Percentiles rank a stretch among this genome's conserved stretches.
These are phyloP conservation scores for Nakataea oryzae DNA, from an alignment of 2,329 filamentous ascomycete genomes.

Conservation along the genomic window DNA sequence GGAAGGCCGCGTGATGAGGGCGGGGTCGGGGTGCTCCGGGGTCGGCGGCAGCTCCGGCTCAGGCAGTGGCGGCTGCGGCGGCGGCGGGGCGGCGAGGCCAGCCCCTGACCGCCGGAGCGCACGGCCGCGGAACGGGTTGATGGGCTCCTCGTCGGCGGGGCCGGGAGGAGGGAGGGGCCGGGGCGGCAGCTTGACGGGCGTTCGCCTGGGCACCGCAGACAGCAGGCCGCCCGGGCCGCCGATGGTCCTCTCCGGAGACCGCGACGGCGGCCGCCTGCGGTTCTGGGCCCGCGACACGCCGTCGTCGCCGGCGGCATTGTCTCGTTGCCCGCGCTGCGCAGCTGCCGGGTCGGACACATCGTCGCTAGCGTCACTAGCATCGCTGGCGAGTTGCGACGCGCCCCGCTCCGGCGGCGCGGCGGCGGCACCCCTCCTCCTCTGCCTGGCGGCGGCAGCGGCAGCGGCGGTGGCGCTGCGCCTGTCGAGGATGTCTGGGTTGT, in stretches of 20 bases:
- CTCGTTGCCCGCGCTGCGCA: slow-evolving; percentile 2
- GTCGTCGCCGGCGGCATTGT: background rate
- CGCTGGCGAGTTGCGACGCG: slow-evolving; percentile 5
- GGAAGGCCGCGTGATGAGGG: slow-evolving; percentile 41
- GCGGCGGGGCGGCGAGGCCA: background rate
- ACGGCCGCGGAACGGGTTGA: slow-evolving; percentile 29
- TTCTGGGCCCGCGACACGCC: background rate
- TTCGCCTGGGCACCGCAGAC: slow-evolving; percentile 25
- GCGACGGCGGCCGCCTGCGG: slow-evolving; percentile 4
- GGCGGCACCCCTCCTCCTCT: background rate
- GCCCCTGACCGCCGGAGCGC: slow-evolving; percentile 22
- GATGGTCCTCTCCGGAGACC: slow-evolving; percentile 16
- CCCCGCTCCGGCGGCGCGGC: slow-evolving; percentile 6
- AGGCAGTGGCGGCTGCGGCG: slow-evolving; percentile 23
- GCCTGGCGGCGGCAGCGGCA: background rate
- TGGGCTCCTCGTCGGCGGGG: slow-evolving; percentile 28
- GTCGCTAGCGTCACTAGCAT: slow-evolving; percentile 5
- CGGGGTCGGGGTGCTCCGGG: slow-evolving; percentile 38
- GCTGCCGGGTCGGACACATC: background rate
- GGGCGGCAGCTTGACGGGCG: slow-evolving; percentile 30
- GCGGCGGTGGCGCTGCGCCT: slow-evolving; percentile 12
- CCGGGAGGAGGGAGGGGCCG: slow-evolving; percentile 35
- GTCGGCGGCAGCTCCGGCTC: slow-evolving; percentile 57
- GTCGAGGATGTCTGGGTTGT: slow-evolving; percentile 47
- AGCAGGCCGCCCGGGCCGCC: slow-evolving; percentile 17